Percentiles rank a stretch among this genome's conserved stretches.
These are phyloP conservation scores for Saposhnikovia divaricata DNA, from an alignment of 129 eudicot genomes.

Conservation along the genomic window DNA sequence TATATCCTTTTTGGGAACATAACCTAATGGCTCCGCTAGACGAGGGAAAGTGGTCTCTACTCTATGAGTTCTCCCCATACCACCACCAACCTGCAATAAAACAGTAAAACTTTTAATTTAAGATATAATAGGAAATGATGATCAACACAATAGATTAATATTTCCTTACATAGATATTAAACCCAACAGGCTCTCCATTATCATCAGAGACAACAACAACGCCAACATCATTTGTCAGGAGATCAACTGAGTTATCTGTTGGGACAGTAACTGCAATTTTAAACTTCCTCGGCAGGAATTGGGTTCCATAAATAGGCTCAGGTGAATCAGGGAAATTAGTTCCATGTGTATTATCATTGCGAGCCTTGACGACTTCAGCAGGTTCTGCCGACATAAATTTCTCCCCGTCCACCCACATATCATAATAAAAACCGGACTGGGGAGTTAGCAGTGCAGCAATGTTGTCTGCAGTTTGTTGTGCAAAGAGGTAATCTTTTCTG, in stretches of 20 bases:
- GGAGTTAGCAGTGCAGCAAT: constrained; percentile 94
- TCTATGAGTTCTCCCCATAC: constrained; percentile 99
- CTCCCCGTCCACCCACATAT: constrained; percentile 99
- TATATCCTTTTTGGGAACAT: constrained; percentile 92
- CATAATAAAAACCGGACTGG: constrained; percentile 97
- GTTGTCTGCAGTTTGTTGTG: constrained; percentile 86
- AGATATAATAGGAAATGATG: neutral
- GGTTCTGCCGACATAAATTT: constrained; percentile 84
- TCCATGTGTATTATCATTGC: constrained; percentile 96
- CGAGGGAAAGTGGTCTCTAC: constrained; percentile 84
- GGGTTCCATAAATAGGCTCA: constrained; percentile 98
- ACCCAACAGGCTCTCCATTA: constrained; percentile 87
- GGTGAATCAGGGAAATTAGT: constrained; percentile 91
- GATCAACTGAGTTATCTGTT: constrained; percentile 86
- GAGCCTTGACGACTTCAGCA: constrained; percentile 87
- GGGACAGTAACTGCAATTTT: constrained; percentile 96
- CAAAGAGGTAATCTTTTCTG: constrained; percentile 83
- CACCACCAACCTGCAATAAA: constrained; percentile 83
- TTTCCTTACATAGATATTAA: constrained; percentile 66
- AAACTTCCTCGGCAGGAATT: constrained; percentile 93
- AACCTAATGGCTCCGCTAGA: constrained; percentile 87
- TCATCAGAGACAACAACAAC: constrained; percentile 91
- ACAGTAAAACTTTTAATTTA: neutral
- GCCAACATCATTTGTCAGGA: constrained; percentile 90
- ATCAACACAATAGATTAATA: neutral